Percentiles rank a stretch among this genome's conserved stretches.
Conservation (phyloP, 2,329 filamentous ascomycete species). For the Talaromyces sp. region DNA sequence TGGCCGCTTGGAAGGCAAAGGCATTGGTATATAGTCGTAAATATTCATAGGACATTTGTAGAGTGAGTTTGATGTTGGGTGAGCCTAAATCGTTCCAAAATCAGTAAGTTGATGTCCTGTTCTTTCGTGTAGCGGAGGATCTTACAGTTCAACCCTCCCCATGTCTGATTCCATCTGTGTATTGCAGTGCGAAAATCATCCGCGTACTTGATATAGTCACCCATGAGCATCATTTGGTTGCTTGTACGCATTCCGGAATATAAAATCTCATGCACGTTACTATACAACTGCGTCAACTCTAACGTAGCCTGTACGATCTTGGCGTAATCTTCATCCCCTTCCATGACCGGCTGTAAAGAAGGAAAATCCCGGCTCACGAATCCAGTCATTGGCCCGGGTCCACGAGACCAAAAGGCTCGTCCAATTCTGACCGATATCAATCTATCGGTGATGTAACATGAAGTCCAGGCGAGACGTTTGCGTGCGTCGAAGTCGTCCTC, state of each 20-base stretch:
- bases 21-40: constrained; percentile 68
- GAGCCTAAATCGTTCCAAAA: constrained; percentile 46
- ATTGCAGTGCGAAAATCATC: constrained; percentile 67
- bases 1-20: constrained; percentile 69
- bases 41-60: constrained; percentile 68
- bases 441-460: constrained; percentile 62
- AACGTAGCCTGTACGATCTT: constrained; percentile 66
- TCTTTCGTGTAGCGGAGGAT: not conserved
- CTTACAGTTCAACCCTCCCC: constrained; percentile 61
- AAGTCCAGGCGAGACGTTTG: constrained; percentile 64
- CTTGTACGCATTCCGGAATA: constrained; percentile 67
- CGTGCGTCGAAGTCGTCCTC: constrained; percentile 56
- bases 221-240: constrained; percentile 64
- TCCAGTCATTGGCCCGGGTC: constrained; percentile 62
- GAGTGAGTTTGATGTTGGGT: constrained; percentile 59
- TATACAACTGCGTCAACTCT: constrained; percentile 66
- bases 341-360: constrained; percentile 54
- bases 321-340: constrained; percentile 62
- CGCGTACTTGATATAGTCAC: constrained; percentile 69
- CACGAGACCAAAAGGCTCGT: constrained; percentile 68
- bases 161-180: constrained; percentile 64
- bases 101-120: constrained; percentile 16
- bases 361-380: constrained; percentile 63
- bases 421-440: constrained; percentile 67
- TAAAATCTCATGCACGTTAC: constrained; percentile 67